Conservation (phyloP, 2,329 filamentous ascomycete species). For the Chaetomium strumarium region DNA sequence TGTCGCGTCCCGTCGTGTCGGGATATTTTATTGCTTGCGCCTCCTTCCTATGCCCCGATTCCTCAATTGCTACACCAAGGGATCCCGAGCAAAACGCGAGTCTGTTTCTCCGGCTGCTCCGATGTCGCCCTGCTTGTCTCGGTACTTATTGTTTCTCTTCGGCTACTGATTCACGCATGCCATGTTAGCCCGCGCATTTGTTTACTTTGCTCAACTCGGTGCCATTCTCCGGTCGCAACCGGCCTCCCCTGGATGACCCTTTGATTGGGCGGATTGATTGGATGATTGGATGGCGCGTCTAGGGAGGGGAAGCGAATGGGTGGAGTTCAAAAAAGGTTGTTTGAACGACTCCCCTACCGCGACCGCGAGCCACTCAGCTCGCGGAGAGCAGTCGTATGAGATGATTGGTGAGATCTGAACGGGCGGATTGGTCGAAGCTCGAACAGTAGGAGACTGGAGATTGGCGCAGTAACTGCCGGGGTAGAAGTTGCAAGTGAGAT, state of each 20-base stretch:
- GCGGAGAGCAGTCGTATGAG: conserved; percentile 25
- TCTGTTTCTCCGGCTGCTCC: not conserved
- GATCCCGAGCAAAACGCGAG: not conserved
- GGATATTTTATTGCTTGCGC: conserved; percentile 1
- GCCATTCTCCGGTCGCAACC: conserved; percentile 18
- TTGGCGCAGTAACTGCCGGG: conserved; percentile 4
- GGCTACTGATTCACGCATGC: conserved; percentile 5
- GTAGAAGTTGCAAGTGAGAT: conserved; percentile 1
- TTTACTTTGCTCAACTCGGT: conserved; percentile 23
- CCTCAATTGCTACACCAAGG: not conserved
- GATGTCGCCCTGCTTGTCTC: conserved; percentile 5
- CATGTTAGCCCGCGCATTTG: conserved; percentile 19
- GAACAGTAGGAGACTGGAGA: conserved; percentile 2
- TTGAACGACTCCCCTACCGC: conserved; percentile 23
- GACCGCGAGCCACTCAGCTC: conserved; percentile 28
- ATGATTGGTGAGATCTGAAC: conserved; percentile 28
- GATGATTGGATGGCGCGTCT: conserved; percentile 26
- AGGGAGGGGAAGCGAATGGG: conserved; percentile 28
- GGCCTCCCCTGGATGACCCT: conserved; percentile 13
- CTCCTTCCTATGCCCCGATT: not conserved
- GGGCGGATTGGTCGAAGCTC: conserved; percentile 17
- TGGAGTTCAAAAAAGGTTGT: conserved; percentile 27
- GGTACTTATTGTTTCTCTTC: conserved; percentile 3
- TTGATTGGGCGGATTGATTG: conserved; percentile 28
- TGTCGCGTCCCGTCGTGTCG: conserved; percentile 6